Evolutionary conservation across 179 eudicot species (phyloP).

Genomic region (Beta lomatogona): DNA sequence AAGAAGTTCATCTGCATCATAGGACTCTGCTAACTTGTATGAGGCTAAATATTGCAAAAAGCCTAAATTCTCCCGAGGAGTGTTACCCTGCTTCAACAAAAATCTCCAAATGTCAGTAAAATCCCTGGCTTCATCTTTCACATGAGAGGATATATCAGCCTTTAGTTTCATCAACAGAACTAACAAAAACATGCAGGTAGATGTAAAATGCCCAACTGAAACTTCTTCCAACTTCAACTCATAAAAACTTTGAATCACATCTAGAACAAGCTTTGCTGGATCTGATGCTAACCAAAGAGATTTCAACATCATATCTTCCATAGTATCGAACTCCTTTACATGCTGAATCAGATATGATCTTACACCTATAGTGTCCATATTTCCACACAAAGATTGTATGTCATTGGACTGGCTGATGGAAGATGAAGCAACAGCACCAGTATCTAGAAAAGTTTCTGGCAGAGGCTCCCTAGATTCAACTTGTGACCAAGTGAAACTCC

Average conservation of each 20-base stretch:
- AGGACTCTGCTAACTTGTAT: neutral
- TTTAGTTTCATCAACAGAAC: slow-evolving; percentile 17
- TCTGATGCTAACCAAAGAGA: slow-evolving; percentile 23
- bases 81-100: slow-evolving; percentile 7
- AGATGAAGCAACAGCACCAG: slow-evolving; percentile 9
- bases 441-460: neutral
- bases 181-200: slow-evolving; percentile 12
- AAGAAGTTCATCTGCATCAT: slow-evolving; percentile 12
- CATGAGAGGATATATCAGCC: slow-evolving; percentile 3
- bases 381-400: neutral
- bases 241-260: slow-evolving; percentile 10
- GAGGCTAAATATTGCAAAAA: slow-evolving; percentile 17
- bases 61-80: slow-evolving; percentile 13
- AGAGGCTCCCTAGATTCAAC: neutral
- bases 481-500: neutral
- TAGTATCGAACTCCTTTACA: slow-evolving; percentile 5
- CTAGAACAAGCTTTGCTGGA: slow-evolving; percentile 19
- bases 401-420: neutral
- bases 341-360: slow-evolving; percentile 8
- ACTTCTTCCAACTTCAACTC: slow-evolving; percentile 5
- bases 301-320: neutral
- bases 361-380: slow-evolving; percentile 18
- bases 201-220: neutral
- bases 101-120: slow-evolving; percentile 8
- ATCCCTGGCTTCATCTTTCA: slow-evolving; percentile 9